Evolutionary conservation across 2,329 filamentous ascomycete genomes (phyloP).

Genomic region (Xylariaceae sp.): DNA sequence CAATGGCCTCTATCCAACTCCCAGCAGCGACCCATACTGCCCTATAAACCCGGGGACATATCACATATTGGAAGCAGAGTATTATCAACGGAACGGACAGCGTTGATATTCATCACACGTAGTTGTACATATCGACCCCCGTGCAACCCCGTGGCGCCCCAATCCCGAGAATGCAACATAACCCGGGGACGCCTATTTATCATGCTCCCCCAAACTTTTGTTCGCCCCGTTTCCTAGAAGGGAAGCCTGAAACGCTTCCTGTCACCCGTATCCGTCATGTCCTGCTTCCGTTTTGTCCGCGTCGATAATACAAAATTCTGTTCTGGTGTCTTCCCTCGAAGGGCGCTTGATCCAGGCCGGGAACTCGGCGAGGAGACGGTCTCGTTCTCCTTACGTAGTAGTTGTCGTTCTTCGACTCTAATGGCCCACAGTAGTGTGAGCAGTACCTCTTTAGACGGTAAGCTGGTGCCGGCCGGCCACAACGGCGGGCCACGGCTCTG

Average conservation of each 20-base stretch:
- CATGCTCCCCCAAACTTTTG: not conserved
- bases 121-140: not conserved
- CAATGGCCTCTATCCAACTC: too few relatives aligned
- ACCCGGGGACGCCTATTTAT: not conserved
- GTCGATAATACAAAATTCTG: constrained; percentile 17
- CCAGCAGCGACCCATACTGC: too few relatives aligned
- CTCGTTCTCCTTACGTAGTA: constrained; percentile 12
- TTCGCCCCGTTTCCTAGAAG: constrained; percentile 8
- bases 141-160: not conserved
- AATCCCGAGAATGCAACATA: not conserved
- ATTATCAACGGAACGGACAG: too few relatives aligned
- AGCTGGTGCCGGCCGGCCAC: constrained; percentile 29
- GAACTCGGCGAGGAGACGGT: constrained; percentile 17
- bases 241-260: constrained; percentile 18
- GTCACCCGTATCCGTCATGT: constrained; percentile 10
- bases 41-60: too few relatives aligned
- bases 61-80: not conserved
- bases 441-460: constrained; percentile 29
- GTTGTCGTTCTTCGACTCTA: constrained; percentile 26
- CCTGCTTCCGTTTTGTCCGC: constrained; percentile 14
- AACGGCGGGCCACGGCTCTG: constrained; percentile 23
- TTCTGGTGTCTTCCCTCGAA: constrained; percentile 18
- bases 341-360: constrained; percentile 19
- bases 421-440: constrained; percentile 29
- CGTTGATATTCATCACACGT: constrained; percentile 1